These are phyloP conservation scores for Lecanicillium sp. DNA, from an alignment of 2,329 filamentous ascomycete genomes.

Conservation along the genomic window DNA sequence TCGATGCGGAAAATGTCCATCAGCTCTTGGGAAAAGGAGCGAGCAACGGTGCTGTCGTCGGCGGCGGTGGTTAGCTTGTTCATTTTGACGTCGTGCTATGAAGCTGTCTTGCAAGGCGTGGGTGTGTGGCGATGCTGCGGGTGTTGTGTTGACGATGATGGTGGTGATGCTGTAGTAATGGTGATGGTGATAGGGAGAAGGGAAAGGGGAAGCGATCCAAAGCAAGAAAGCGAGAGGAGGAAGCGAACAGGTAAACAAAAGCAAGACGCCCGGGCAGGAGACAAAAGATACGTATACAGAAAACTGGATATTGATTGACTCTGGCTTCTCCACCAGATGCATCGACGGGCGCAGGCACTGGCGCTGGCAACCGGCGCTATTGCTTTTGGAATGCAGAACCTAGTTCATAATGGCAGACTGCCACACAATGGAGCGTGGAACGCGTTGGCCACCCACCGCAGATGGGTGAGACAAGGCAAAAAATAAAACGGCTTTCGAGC, in stretches of 20 bases:
- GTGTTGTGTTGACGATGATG: conserved; percentile 8
- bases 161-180: background rate
- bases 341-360: too few species aligned
- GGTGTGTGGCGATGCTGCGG: conserved; percentile 1
- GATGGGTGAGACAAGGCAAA: too few species aligned
- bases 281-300: too few species aligned
- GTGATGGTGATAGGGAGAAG: background rate
- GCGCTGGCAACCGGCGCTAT: too few species aligned
- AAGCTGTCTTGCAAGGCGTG: background rate
- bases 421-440: too few species aligned
- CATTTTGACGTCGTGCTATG: background rate
- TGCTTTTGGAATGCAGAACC: too few species aligned
- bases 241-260: conserved; percentile 2
- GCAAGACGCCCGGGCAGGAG: background rate
- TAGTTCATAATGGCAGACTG: too few species aligned
- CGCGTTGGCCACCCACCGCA: too few species aligned
- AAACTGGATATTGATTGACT: too few species aligned
- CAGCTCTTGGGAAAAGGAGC: conserved; percentile 77
- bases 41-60: conserved; percentile 66
- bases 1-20: conserved; percentile 88
- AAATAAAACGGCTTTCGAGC: too few species aligned
- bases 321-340: too few species aligned
- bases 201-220: background rate
- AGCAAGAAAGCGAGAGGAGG: conserved; percentile 1
- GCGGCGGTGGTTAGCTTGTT: conserved; percentile 6